Percentiles rank a stretch among this genome's conserved stretches.
Evolutionary conservation across 495 filamentous ascomycete species (phyloP).

Genomic region (Penicillium herquei): DNA sequence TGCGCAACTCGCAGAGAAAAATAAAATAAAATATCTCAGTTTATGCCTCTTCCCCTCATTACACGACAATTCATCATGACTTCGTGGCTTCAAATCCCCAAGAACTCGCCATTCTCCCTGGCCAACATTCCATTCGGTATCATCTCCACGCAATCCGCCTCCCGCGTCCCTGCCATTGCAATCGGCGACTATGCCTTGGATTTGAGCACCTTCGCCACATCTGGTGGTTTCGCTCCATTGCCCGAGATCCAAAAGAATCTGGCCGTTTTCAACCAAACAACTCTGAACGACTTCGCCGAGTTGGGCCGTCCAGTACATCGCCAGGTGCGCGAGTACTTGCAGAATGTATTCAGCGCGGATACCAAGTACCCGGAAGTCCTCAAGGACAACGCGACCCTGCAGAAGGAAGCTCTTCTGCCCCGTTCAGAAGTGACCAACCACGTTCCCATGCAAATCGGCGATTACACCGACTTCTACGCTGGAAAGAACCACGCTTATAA

Average conservation of each 20-base stretch:
- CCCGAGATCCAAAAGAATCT: conserved; percentile 56
- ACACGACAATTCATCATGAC: conserved; percentile 43
- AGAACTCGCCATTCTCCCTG: conserved; percentile 74
- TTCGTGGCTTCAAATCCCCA: conserved; percentile 65
- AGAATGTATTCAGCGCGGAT: conserved; percentile 63
- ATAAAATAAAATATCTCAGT: background rate
- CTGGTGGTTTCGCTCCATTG: conserved; percentile 60
- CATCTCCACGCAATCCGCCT: conserved; percentile 56
- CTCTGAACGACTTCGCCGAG: conserved; percentile 79
- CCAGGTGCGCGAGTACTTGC: conserved; percentile 70
- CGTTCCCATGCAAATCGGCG: conserved; percentile 83
- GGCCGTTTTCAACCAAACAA: conserved; percentile 64
- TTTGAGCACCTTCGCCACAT: conserved; percentile 60
- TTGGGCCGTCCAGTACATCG: conserved; percentile 71
- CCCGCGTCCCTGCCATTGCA: conserved; percentile 68
- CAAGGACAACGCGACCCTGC: conserved; percentile 54
- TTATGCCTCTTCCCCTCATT: background rate
- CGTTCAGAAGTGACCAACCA: conserved; percentile 65
- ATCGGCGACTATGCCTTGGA: conserved; percentile 79
- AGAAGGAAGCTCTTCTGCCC: conserved; percentile 52
- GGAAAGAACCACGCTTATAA: conserved; percentile 85
- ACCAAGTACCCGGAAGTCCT: conserved; percentile 60
- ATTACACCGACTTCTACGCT: conserved; percentile 98
- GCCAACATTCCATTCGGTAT: conserved; percentile 93
- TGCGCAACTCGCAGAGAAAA: background rate